A percentile compares a stretch with the other conserved stretches of the same genome.
phyloP scores from a whole-genome alignment of 1,284 basidiomycete species.

The Sporisorium reilianum region DNA sequence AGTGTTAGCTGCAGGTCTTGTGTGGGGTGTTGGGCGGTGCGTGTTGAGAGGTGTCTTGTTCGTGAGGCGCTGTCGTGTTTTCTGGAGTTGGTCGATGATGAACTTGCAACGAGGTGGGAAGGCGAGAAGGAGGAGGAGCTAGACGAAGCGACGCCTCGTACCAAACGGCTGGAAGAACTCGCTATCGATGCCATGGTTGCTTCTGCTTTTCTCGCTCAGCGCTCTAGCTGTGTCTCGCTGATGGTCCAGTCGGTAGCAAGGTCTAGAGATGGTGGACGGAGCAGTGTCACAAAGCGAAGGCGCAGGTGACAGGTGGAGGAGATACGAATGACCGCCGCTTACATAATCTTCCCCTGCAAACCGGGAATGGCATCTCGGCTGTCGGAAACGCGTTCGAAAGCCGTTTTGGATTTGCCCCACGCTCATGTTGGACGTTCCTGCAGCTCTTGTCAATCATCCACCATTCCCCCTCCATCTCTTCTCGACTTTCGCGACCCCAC shows the following conservation, averaged over 20 bases:
- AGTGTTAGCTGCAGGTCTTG: conserved; percentile 56
- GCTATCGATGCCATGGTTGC: conserved; percentile 13
- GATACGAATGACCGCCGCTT: neutral
- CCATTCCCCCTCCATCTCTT: neutral
- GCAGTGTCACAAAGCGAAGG: neutral
- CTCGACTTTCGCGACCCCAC: neutral
- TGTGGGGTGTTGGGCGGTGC: neutral
- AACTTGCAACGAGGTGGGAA: neutral
- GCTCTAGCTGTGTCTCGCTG: neutral
- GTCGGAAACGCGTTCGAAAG: conserved; percentile 27
- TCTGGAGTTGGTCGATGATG: neutral
- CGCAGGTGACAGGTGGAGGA: neutral
- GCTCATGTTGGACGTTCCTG: conserved; percentile 12
- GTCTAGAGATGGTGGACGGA: neutral
- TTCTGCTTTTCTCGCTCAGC: neutral
- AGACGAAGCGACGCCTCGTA: neutral
- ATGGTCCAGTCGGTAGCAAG: neutral
- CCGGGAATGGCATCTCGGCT: conserved; percentile 12
- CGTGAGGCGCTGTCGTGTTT: neutral
- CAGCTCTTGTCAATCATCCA: conserved; percentile 25
- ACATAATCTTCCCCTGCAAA: neutral
- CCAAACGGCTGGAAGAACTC: neutral
- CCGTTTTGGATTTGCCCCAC: neutral
- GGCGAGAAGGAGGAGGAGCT: neutral
- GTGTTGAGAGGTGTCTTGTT: neutral